Percentiles rank a stretch among this genome's conserved stretches.
Conservation (phyloP, 257 asterid genomes). For the Petunia secreta region DNA sequence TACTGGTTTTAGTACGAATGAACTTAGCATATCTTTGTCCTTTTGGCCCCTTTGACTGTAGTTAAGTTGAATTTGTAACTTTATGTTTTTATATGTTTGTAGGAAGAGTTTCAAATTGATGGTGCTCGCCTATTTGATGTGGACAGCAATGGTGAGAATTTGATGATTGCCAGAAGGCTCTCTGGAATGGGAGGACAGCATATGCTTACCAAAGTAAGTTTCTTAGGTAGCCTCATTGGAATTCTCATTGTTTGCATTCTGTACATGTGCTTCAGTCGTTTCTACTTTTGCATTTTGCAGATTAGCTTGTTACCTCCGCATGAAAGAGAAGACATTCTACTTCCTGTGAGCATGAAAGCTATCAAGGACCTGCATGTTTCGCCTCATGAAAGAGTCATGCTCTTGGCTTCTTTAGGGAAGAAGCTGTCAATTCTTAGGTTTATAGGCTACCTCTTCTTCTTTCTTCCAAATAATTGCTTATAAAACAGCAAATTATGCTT, state of each 20-base stretch:
- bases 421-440: slow-evolving; percentile 79
- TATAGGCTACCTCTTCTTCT: slow-evolving; percentile 29
- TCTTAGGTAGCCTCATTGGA: slow-evolving; percentile 22
- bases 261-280: neutral
- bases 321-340: slow-evolving; percentile 71
- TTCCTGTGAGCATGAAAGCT: slow-evolving; percentile 61
- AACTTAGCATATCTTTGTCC: neutral
- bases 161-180: slow-evolving; percentile 75
- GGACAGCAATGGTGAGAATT: slow-evolving; percentile 53
- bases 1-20: neutral
- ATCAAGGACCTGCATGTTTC: slow-evolving; percentile 80
- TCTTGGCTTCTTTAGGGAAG: slow-evolving; percentile 88
- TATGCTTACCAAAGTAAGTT: slow-evolving; percentile 78
- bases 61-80: slow-evolving; percentile 20
- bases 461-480: neutral
- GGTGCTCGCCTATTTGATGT: slow-evolving; percentile 89
- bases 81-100: slow-evolving; percentile 31
- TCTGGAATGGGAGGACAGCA: slow-evolving; percentile 66
- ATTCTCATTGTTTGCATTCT: slow-evolving; percentile 6
- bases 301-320: slow-evolving; percentile 62
- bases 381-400: slow-evolving; percentile 71
- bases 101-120: slow-evolving; percentile 67
- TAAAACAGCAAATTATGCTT: neutral
- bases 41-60: neutral
- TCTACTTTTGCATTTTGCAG: slow-evolving; percentile 45